Evolutionary conservation across 2,329 filamentous ascomycete genomes (phyloP), one percentile per base, ranked within the genome.

Genomic region (Neurospora sp.): DNA sequence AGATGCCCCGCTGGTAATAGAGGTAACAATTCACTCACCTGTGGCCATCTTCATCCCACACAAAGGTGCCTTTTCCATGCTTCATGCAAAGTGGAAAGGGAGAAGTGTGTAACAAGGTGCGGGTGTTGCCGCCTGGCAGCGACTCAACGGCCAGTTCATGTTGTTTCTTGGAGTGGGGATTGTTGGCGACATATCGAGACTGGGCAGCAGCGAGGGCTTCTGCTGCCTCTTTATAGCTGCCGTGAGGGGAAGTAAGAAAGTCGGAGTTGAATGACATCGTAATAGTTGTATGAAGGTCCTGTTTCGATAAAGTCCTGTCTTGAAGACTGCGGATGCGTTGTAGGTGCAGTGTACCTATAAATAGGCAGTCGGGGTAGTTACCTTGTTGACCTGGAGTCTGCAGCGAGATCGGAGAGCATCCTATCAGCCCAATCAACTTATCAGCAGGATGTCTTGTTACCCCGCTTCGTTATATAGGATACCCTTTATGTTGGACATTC

Each of bases 121-220:
- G 79, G 6, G 83, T 84, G 74, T 84, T 84, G 42, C 83, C 83
- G 23, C 83, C 83, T 0, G 83, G 82, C 38, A 84, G 76, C 13
- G 73, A 72, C 38, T 76, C 72, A 66, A 78, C 62, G n/a, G 83
- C 81, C 36, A 77, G 72, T 13, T 80, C 75, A 70, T 85, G 80
- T 15, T 81, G 78, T 43, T 72, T 68, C 58, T 77, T 77, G 71
- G 83, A 84, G 1, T 72, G 74, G 7, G 79, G 77, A 72, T 84
- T 84, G 40, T 75, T 76, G 39, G 76, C 69, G 7, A 73, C 70
- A 71, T 80, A 84, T n/a, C 77, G 77, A 67, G 73, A 71, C 58
- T 76, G 76, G 11, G 80, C 81, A 6, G 76, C 76, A 8, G 73
- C 68, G 4, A 82, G 78, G 39, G 79, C 78, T 39, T 43, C 66